phyloP scores from a whole-genome alignment of 2,329 filamentous ascomycete genomes.

The Aureobasidium leucospermi region DNA sequence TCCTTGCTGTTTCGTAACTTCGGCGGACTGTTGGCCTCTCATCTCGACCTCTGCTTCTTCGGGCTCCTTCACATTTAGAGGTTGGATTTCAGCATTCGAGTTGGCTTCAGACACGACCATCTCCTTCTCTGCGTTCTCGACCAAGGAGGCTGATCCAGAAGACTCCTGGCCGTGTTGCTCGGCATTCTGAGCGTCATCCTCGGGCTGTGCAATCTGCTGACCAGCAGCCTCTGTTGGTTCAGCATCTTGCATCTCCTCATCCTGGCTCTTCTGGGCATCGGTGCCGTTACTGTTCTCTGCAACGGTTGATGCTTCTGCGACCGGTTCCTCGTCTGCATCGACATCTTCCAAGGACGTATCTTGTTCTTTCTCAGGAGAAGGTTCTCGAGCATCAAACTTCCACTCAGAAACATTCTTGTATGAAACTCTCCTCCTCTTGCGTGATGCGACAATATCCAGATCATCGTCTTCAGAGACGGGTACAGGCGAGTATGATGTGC shows the following conservation, averaged over 20 bases:
- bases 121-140: neutral
- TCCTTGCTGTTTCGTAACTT: neutral
- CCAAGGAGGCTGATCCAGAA: neutral
- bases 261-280: neutral
- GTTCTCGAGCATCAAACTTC: conserved; percentile 65
- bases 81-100: neutral
- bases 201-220: neutral
- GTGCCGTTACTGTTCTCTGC: conserved; percentile 4
- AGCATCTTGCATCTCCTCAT: neutral
- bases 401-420: conserved; percentile 62
- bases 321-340: neutral
- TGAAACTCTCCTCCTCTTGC: conserved; percentile 64
- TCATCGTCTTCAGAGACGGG: conserved; percentile 62
- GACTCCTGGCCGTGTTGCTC: neutral
- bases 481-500: conserved; percentile 57
- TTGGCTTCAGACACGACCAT: neutral
- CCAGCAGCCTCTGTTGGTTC: neutral
- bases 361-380: conserved; percentile 55
- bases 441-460: conserved; percentile 51
- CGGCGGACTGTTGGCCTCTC: neutral
- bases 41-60: neutral
- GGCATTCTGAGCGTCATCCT: neutral
- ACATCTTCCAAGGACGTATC: conserved; percentile 7
- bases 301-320: neutral
- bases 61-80: neutral